Evolutionary conservation across 352 stramenopile genomes (phyloP).

Genomic region (Pythium aquatile): DNA sequence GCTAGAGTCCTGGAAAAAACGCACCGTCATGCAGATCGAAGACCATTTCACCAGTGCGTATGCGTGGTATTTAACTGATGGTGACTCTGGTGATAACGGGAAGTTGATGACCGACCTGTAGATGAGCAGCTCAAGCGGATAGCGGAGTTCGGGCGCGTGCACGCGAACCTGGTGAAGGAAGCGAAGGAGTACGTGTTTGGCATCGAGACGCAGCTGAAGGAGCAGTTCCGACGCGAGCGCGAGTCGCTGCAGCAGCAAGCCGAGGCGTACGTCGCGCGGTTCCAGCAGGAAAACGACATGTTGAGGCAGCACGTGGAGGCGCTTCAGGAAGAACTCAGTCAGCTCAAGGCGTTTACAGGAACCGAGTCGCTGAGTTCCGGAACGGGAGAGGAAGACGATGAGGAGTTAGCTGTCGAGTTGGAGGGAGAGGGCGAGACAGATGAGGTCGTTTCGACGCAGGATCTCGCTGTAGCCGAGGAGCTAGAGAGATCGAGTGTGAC

Average conservation of each 20-base stretch:
- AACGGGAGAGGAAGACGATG: neutral
- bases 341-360: constrained; percentile 1
- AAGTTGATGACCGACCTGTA: constrained; percentile 16
- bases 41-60: constrained; percentile 66
- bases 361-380: neutral
- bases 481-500: neutral
- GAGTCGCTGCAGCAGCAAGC: constrained; percentile 42
- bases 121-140: constrained; percentile 81
- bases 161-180: constrained; percentile 62
- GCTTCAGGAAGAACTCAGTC: constrained; percentile 32
- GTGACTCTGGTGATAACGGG: neutral
- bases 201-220: constrained; percentile 50
- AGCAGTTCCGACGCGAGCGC: constrained; percentile 51
- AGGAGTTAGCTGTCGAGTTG: neutral
- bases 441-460: neutral
- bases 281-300: constrained; percentile 42
- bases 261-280: constrained; percentile 52
- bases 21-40: constrained; percentile 55
- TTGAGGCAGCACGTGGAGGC: constrained; percentile 28
- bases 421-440: neutral
- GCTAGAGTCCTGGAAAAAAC: constrained; percentile 64
- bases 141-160: constrained; percentile 69
- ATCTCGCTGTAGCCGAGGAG: neutral
- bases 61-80: neutral
- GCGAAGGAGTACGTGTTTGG: constrained; percentile 62